Percentiles rank a stretch among this genome's conserved stretches.
Evolutionary conservation across 2,329 filamentous ascomycete genomes (phyloP).

Genomic region (Amesomyces nigricolor): DNA sequence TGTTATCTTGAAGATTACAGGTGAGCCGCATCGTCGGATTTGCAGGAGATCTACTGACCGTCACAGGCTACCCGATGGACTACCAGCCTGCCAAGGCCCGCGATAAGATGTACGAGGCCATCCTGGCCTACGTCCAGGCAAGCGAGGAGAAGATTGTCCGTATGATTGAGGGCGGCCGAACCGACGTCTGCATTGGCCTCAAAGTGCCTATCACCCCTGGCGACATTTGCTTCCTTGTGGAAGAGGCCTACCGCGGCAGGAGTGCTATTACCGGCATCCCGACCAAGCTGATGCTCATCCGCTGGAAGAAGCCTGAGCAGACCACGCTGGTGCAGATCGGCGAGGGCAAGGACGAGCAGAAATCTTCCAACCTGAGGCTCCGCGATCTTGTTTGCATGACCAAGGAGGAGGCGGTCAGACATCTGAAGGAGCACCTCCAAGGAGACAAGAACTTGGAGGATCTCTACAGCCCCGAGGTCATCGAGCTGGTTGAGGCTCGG

Average conservation of each 20-base stretch:
- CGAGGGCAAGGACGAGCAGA: constrained; percentile 65
- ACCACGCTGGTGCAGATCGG: constrained; percentile 58
- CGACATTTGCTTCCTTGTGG: constrained; percentile 81
- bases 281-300: constrained; percentile 70
- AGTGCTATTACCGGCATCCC: constrained; percentile 78
- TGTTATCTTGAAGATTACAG: constrained; percentile 71
- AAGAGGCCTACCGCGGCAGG: constrained; percentile 80
- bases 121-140: constrained; percentile 69
- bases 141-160: constrained; percentile 71
- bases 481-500: constrained; percentile 62
- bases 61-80: constrained; percentile 73
- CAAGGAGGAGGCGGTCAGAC: constrained; percentile 75
- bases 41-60: background rate
- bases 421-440: constrained; percentile 74
- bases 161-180: constrained; percentile 40
- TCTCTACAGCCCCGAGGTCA: constrained; percentile 63
- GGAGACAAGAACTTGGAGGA: constrained; percentile 62
- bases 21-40: constrained; percentile 25
- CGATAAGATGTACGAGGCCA: constrained; percentile 87
- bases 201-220: constrained; percentile 71
- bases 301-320: constrained; percentile 65
- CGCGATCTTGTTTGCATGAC: constrained; percentile 84
- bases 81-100: constrained; percentile 75
- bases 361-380: constrained; percentile 62
- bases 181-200: constrained; percentile 59